phyloP scores from a whole-genome alignment of 1,139 yeast genomes.

The Kodamaea sp. region DNA sequence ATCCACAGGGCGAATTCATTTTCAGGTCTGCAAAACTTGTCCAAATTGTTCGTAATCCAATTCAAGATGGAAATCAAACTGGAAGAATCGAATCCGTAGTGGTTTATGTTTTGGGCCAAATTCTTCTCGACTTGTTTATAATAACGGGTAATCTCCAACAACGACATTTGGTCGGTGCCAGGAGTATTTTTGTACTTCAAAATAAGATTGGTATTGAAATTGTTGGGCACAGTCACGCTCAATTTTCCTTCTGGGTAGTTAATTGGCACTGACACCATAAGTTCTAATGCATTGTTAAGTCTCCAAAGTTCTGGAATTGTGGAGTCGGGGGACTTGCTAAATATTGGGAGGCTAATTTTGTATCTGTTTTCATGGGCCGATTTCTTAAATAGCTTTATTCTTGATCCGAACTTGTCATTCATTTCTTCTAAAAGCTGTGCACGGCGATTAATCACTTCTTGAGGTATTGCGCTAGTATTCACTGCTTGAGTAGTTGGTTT shows the following conservation, averaged over 20 bases:
- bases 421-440: constrained; percentile 23
- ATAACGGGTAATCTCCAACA: constrained; percentile 17
- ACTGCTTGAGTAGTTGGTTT: constrained; percentile 1
- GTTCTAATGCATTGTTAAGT: constrained; percentile 14
- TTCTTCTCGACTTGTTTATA: constrained; percentile 25
- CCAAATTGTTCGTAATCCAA: constrained; percentile 31
- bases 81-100: constrained; percentile 16
- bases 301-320: constrained; percentile 17
- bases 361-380: constrained; percentile 20
- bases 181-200: constrained; percentile 19
- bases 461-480: constrained; percentile 5
- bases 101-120: constrained; percentile 23
- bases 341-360: constrained; percentile 25
- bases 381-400: constrained; percentile 29
- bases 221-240: constrained; percentile 23
- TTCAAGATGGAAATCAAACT: constrained; percentile 28
- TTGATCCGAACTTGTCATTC: constrained; percentile 22
- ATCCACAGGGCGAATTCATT: constrained; percentile 17
- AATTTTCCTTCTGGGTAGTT: constrained; percentile 17
- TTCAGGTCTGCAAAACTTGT: constrained; percentile 21
- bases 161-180: constrained; percentile 8
- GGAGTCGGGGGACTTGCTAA: constrained; percentile 3
- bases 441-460: constrained; percentile 16
- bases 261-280: constrained; percentile 19
- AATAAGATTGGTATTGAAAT: constrained; percentile 25